Evolutionary conservation across 225 moss, liverwort and hornwort species (phyloP).

Genomic region (Ulota crispa): DNA sequence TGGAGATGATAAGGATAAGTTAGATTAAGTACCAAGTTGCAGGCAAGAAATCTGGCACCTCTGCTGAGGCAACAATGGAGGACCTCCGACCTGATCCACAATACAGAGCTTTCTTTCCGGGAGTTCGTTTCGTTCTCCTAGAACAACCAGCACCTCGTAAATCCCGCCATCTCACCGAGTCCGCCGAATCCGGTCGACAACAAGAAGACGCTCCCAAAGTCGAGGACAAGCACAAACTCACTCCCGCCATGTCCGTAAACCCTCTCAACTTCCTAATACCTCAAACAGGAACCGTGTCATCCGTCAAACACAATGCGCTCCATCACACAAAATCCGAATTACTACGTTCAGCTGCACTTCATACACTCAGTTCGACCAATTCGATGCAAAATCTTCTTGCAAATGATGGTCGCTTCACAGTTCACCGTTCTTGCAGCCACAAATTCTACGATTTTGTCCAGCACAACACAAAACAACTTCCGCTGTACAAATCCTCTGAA

Average conservation of each 20-base stretch:
- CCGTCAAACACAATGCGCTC: slow-evolving; percentile 4
- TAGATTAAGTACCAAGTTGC: slow-evolving; percentile 48
- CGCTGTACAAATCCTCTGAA: background rate
- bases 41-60: slow-evolving; percentile 64
- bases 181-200: background rate
- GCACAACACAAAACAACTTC: background rate
- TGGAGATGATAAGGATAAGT: background rate
- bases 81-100: slow-evolving; percentile 12
- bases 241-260: slow-evolving; percentile 33
- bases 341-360: background rate
- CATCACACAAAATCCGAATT: background rate
- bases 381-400: background rate
- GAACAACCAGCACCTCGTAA: background rate
- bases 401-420: background rate
- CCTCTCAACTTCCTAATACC: slow-evolving; percentile 10
- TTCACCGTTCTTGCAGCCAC: background rate
- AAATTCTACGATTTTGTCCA: background rate
- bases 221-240: slow-evolving; percentile 27
- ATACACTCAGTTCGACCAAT: background rate
- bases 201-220: slow-evolving; percentile 32
- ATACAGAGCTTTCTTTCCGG: background rate
- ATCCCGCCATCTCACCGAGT: slow-evolving; percentile 15
- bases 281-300: slow-evolving; percentile 21
- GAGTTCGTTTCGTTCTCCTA: background rate
- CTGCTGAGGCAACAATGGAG: slow-evolving; percentile 30